These are phyloP conservation scores for Trichoderma simmonsii DNA, from an alignment of 2,329 filamentous ascomycete genomes.

Conservation along the genomic window DNA sequence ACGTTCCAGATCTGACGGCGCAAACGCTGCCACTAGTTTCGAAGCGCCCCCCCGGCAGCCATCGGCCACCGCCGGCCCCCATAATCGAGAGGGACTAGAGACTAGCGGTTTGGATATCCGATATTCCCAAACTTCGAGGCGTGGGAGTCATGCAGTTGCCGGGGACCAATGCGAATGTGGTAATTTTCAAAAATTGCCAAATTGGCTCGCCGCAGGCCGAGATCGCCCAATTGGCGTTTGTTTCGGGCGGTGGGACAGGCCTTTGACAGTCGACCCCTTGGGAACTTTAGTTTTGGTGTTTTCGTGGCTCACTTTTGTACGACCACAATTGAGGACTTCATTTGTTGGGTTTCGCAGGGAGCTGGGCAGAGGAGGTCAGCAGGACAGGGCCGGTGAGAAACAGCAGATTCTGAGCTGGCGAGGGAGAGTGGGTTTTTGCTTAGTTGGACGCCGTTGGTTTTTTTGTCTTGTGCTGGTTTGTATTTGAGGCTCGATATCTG, in stretches of 20 bases:
- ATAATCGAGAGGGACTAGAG: background rate
- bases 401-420: background rate
- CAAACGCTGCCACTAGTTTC: conserved; percentile 1
- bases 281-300: background rate
- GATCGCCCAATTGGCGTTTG: background rate
- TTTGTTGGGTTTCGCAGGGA: background rate
- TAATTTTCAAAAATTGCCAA: conserved; percentile 12
- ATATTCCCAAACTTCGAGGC: background rate
- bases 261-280: background rate
- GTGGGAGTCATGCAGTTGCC: conserved; percentile 13
- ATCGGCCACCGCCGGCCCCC: conserved; percentile 18
- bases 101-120: background rate
- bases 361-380: background rate
- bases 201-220: conserved; percentile 7
- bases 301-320: background rate
- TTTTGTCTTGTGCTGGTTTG: background rate
- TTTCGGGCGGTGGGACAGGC: background rate
- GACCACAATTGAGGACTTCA: background rate
- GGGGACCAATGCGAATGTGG: background rate
- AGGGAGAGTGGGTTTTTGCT: background rate
- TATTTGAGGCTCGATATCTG: background rate
- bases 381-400: conserved; percentile 7
- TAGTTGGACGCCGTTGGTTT: background rate
- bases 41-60: background rate
- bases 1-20: background rate